These are phyloP conservation scores for Vitis hybrid DNA, from an alignment of 177 flowering plant genomes.

Conservation along the genomic window DNA sequence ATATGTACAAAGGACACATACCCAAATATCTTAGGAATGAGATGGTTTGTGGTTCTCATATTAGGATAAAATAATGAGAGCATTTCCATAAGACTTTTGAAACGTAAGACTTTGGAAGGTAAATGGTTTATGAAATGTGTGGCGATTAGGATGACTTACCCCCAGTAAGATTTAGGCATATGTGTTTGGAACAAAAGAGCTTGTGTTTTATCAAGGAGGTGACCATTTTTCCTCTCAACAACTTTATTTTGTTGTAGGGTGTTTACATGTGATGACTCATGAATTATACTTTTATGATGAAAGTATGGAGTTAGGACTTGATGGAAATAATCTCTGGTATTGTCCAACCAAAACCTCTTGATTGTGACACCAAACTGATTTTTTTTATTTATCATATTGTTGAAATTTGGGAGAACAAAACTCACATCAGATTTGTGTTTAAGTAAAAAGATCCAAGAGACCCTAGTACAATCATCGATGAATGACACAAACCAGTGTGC, in stretches of 20 bases:
- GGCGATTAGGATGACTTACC: not conserved
- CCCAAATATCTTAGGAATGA: too few species aligned
- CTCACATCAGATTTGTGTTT: too few species aligned
- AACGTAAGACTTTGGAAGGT: not conserved
- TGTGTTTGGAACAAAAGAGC: not conserved
- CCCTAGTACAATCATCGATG: too few species aligned
- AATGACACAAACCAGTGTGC: too few species aligned
- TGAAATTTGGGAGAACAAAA: too few species aligned
- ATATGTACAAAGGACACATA: not conserved
- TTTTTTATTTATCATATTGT: not conserved
- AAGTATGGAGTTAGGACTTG: not conserved
- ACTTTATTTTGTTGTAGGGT: not conserved
- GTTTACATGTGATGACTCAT: not conserved
- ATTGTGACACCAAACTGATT: not conserved
- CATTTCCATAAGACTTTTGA: too few species aligned
- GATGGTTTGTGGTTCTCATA: too few species aligned
- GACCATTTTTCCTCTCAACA: conserved; percentile 1
- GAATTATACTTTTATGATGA: not conserved
- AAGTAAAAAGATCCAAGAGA: too few species aligned
- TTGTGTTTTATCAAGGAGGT: not conserved
- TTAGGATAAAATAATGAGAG: too few species aligned
- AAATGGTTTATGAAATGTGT: not conserved
- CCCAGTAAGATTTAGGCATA: not conserved
- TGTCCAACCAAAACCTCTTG: not conserved
- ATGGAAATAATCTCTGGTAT: not conserved